Percentiles rank a stretch among this genome's conserved stretches.
Conservation (phyloP, 1,139 yeast species). For the Waltiozyma sp. region DNA sequence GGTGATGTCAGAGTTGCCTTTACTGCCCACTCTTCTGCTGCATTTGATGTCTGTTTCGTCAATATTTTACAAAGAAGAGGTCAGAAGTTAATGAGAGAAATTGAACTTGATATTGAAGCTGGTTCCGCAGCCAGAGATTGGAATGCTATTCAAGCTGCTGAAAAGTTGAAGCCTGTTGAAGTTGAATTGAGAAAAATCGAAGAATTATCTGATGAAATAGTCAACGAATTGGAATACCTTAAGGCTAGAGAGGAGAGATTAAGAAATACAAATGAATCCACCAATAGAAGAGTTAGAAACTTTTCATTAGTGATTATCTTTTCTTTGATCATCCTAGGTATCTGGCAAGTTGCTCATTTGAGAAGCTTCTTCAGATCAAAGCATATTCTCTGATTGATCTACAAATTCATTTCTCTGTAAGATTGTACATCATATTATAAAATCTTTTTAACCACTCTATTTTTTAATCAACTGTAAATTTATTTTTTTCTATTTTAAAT, state of each 20-base stretch:
- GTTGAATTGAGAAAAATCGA: constrained; percentile 78
- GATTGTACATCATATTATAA: neutral
- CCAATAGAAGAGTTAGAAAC: constrained; percentile 66
- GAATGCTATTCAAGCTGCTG: constrained; percentile 89
- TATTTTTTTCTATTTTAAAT: no score
- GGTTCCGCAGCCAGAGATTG: constrained; percentile 98
- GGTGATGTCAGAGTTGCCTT: constrained; percentile 67
- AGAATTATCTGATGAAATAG: constrained; percentile 73
- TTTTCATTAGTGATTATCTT: constrained; percentile 63
- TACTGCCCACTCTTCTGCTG: constrained; percentile 72
- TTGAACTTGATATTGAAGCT: constrained; percentile 86
- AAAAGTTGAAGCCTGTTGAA: constrained; percentile 87
- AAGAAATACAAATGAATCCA: constrained; percentile 94
- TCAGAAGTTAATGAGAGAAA: constrained; percentile 40
- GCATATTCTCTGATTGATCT: constrained; percentile 59
- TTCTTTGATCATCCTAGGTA: constrained; percentile 68
- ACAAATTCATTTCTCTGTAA: neutral
- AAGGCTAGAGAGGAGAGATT: constrained; percentile 80
- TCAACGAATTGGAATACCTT: constrained; percentile 68
- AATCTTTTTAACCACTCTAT: no score
- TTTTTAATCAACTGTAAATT: no score
- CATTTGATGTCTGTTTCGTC: constrained; percentile 85
- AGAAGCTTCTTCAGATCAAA: constrained; percentile 90
- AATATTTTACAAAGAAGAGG: constrained; percentile 39
- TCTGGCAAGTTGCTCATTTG: constrained; percentile 86